Evolutionary conservation across 139 green algal genomes (phyloP), one percentile per base, ranked within the genome.

Genomic region (Ulvella scutata): DNA sequence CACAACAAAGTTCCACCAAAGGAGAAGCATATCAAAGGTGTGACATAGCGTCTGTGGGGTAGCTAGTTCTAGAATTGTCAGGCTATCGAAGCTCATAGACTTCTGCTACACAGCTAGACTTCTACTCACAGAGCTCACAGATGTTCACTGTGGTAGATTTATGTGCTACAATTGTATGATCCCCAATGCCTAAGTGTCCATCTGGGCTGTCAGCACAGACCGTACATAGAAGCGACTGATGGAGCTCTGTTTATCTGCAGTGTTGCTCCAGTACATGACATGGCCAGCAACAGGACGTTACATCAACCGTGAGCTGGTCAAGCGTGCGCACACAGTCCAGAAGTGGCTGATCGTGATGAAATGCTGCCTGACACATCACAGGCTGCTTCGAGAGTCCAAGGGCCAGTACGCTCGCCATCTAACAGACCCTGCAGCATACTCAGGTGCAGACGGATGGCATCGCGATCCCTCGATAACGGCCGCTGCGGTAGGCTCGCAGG

Each of bases 11-110:
- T 67, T 0, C 38, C 76, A 13, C 76, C 76, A 21, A 80, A 80
- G 34, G 76, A 76, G 2, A 80, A 80, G 26, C 76, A 80, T 34
- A 73, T 80, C 6, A 51, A 74, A 38, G 74, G 75, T 79, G 29
- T 29, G 74, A n/a, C n/a, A n/a, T n/a, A n/a, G n/a, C n/a, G n/a
- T n/a, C n/a, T n/a, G n/a, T n/a, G n/a, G n/a, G n/a, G n/a, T n/a
- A n/a, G n/a, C n/a, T n/a, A n/a, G n/a, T n/a, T n/a, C n/a, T n/a
- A n/a, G n/a, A n/a, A n/a, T n/a, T n/a, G n/a, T n/a, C n/a, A n/a
- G n/a, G n/a, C n/a, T n/a, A n/a, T n/a, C n/a, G n/a, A n/a, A n/a
- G n/a, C n/a, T n/a, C n/a, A n/a, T n/a, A n/a, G n/a, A n/a, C n/a
- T n/a, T n/a, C n/a, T n/a, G n/a, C n/a, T n/a, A n/a, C n/a, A n/a